Evolutionary conservation across 106 monocot genomes (phyloP), one percentile per base, ranked within the genome.

Genomic region (Dendrobium catenatum): DNA sequence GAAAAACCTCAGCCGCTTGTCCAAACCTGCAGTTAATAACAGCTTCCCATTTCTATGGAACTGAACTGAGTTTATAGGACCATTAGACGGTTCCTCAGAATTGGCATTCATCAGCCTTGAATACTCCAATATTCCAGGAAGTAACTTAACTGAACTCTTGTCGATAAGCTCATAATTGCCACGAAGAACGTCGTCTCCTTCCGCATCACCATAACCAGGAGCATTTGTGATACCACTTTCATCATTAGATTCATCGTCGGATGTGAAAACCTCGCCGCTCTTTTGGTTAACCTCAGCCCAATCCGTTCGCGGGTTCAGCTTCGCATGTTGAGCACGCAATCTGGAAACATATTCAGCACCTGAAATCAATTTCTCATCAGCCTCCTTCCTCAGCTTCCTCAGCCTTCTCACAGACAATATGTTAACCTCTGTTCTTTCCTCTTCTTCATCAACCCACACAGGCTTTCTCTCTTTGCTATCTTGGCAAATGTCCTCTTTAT

Each of bases 31-130:
- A 44, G 87, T 81, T 18, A 97, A 79, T 11, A 94, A 75, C 56
- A 94, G 84, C 70, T 97, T 94, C 20, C 92, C 94, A 54, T 97
- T 97, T 58, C 86, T 78, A 80, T 97, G 96, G 51, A 97, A 97
- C 77, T 94, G 87, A 76, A 94, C 90, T 9, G 96, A 92, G 59
- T 92, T 92, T 20, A 96, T 85, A 2, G 90, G 84, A 4, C 84
- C 91, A 40, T 79, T 91, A 4, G 94, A 94, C 7, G 86, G 87
- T 31, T 94, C 94, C 79, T 87, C 84, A 0, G 75, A 43, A 77
- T 94, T 97, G 4, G 89, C 94, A 88, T 97, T 87, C 68, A 88
- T 78, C 74, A 97, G 86, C 77, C 86, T 90, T 2, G 92, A 88
- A 80, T 87, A 92, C 80, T 94, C 96, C 47, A 97, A 77, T 19